Evolutionary conservation across 371 early-diverging fungal genomes (phyloP).

Genomic region (Capillidium rhysosporum): DNA sequence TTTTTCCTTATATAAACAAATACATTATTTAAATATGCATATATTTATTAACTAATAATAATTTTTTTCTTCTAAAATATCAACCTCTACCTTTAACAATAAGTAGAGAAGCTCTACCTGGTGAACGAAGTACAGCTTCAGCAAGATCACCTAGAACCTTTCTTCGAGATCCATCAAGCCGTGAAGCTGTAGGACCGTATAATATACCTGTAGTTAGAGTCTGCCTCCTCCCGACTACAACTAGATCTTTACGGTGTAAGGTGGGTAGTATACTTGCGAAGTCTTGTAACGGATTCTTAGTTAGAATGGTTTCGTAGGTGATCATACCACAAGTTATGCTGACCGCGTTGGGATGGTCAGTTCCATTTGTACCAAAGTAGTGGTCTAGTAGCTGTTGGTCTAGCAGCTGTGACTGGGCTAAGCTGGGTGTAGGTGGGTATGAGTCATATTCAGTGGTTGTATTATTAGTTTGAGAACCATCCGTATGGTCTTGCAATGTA

Average conservation of each 20-base stretch:
- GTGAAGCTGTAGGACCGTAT: background rate
- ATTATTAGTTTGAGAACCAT: background rate
- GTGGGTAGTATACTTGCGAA: constrained; percentile 12
- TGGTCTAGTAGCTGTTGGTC: constrained; percentile 2
- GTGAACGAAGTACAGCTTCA: constrained; percentile 7
- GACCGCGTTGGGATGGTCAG: background rate
- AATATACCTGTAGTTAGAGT: background rate
- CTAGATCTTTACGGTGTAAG: constrained; percentile 13
- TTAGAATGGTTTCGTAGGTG: constrained; percentile 4
- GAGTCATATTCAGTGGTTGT: constrained; percentile 9
- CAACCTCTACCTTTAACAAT: constrained; percentile 8
- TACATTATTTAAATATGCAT: no score
- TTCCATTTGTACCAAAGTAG: constrained; percentile 3
- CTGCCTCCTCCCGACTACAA: constrained; percentile 16
- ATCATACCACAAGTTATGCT: background rate
- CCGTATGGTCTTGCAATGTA: constrained; percentile 4
- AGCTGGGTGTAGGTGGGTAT: background rate
- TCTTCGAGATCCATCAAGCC: constrained; percentile 3
- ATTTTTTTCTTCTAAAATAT: no score
- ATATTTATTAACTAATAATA: no score
- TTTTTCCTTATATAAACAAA: no score
- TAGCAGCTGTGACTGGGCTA: constrained; percentile 6
- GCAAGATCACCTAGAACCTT: constrained; percentile 11
- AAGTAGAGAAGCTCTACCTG: constrained; percentile 8
- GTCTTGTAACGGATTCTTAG: constrained; percentile 14